Percentiles rank a stretch among this genome's conserved stretches.
Conservation (phyloP, 2,329 filamentous ascomycete species). For the Cylindrodendrum hubeiense region DNA sequence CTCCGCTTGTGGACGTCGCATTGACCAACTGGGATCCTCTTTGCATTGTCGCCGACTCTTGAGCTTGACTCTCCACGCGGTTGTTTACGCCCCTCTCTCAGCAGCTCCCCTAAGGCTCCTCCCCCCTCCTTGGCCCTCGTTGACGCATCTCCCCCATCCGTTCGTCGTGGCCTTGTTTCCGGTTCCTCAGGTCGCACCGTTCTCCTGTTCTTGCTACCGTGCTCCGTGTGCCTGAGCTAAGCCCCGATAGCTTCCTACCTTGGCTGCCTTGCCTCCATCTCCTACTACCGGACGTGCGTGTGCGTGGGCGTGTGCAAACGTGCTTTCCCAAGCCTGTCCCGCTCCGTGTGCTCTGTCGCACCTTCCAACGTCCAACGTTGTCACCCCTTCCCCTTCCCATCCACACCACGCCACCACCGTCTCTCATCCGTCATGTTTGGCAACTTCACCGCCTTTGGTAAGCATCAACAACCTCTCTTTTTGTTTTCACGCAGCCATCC, state of each 20-base stretch:
- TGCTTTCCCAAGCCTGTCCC: constrained; percentile 15
- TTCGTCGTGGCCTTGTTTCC: constrained; percentile 19
- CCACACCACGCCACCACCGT: constrained; percentile 36
- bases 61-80: constrained; percentile 10
- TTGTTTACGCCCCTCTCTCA: constrained; percentile 5
- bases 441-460: constrained; percentile 55
- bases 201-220: constrained; percentile 3
- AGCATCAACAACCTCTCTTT: constrained; percentile 43
- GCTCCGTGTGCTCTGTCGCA: constrained; percentile 28
- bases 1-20: constrained; percentile 15
- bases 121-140: constrained; percentile 8
- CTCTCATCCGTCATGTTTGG: constrained; percentile 56
- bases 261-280: constrained; percentile 1
- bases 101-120: neutral
- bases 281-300: constrained; percentile 9
- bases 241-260: constrained; percentile 4
- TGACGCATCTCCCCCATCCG: constrained; percentile 21
- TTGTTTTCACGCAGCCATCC: neutral
- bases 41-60: neutral
- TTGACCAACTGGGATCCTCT: constrained; percentile 18
- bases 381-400: constrained; percentile 30
- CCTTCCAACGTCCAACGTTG: constrained; percentile 26
- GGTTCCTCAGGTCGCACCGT: constrained; percentile 9
- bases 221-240: constrained; percentile 18
- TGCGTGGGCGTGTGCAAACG: constrained; percentile 5